Base-by-base conservation (phyloP, 1,284 basidiomycete genomes). In the Ceratorhiza oryzae-sativae region DNA sequence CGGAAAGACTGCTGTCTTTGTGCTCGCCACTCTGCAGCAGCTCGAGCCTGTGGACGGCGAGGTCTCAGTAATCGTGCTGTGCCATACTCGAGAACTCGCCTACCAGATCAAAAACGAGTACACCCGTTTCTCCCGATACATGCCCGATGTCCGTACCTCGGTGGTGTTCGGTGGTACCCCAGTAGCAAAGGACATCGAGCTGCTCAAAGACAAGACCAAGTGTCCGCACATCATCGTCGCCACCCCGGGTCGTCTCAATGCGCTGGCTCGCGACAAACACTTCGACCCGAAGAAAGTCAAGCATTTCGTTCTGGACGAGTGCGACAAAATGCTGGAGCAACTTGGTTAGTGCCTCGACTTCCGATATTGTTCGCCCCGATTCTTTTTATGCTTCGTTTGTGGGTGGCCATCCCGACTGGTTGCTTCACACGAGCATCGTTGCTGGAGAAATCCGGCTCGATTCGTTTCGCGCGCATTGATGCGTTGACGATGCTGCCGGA, bases 61-160 rank as follows among this genome's bases (percentile, higher is more conserved):
- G 82, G 95, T 99, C 71, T 94, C 94, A 62, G 97, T 98, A 76
- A 87, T 99, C 77, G 95, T 99, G 76, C 88, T 99, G 75, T 99
- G 97, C 84, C 97, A 99, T 85, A 99, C 97, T 45, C 94, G 97
- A 78, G 97, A 99, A 85, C 87, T 99, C 70, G 97, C 97, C 51
- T 99, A 95, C 86, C 97, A 99, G 85, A 99, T 99, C 84, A 95
- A 96, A 85, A 99, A 99, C 85, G 97, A 99, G 84, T 99, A 99
- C 84, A 90, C 92, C 65, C 94, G 97, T 71, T 99, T 99, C 84
- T 94, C 94, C 77, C 98, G 99, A 86, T 99, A 98, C 86, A 98
- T 99, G 96, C 96, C 97, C 70, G 94, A 97, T 77, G 95, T 99
- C 77, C 93, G 97, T 76, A 96, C 98, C 79, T 90, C 90, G 80